Percentiles rank a stretch among this genome's conserved stretches.
phyloP scores from a whole-genome alignment of 2,329 filamentous ascomycete species.

The Daldinia eschscholtzii region DNA sequence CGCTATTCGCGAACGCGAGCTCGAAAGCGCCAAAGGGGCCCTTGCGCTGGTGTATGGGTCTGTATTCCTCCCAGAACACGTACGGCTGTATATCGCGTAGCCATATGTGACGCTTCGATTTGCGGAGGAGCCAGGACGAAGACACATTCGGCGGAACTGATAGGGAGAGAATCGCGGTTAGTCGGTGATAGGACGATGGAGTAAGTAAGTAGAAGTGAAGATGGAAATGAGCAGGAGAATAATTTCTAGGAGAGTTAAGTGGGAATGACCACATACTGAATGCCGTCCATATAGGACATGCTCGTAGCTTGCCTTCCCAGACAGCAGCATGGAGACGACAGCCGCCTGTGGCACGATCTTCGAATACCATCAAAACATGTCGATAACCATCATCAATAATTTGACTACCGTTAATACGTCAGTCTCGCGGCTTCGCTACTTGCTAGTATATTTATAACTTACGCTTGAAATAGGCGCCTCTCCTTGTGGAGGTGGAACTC shows the following conservation, averaged over 20 bases:
- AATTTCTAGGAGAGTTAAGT: no score
- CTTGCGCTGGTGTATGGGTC: constrained; percentile 64
- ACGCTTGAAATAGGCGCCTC: constrained; percentile 69
- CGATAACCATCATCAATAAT: constrained; percentile 68
- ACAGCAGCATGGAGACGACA: constrained; percentile 69
- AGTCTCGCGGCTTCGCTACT: constrained; percentile 1
- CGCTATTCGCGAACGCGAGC: constrained; percentile 58
- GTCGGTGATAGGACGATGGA: background rate
- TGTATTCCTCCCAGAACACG: constrained; percentile 70
- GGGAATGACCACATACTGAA: constrained; percentile 62
- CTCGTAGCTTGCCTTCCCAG: constrained; percentile 65
- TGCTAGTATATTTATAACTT: constrained; percentile 45
- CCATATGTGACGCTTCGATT: constrained; percentile 62
- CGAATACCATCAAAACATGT: constrained; percentile 67
- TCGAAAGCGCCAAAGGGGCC: constrained; percentile 64
- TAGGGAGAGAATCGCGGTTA: constrained; percentile 9
- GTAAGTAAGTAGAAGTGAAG: background rate
- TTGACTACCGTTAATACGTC: constrained; percentile 56
- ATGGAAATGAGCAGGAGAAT: constrained; percentile 5
- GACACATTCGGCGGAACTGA: constrained; percentile 64
- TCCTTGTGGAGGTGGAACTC: constrained; percentile 65
- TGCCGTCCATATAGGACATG: constrained; percentile 73
- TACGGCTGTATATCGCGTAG: constrained; percentile 69
- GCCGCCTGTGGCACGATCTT: constrained; percentile 62
- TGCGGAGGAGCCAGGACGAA: constrained; percentile 65